These are phyloP conservation scores for Gypsophila paniculata DNA, from an alignment of 179 eudicot species.

Conservation along the genomic window DNA sequence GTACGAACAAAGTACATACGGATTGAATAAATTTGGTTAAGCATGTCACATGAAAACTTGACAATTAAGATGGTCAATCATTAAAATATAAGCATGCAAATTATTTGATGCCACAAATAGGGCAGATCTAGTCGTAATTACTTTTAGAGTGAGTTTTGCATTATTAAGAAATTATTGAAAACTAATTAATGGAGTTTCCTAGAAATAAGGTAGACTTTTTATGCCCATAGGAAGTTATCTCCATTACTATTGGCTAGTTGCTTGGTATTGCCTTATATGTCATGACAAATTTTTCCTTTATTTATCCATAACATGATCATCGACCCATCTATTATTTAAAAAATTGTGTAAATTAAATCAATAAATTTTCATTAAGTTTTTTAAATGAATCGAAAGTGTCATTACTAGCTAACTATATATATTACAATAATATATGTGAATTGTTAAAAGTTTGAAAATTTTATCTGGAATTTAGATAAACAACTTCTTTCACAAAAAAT, in stretches of 20 bases:
- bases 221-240: no score
- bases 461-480: no score
- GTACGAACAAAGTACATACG: conserved; percentile 2
- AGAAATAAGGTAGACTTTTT: background rate
- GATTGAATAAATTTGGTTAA: background rate
- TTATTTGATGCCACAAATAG: background rate
- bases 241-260: background rate
- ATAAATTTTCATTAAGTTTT: no score
- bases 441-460: no score
- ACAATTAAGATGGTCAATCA: background rate
- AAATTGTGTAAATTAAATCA: no score
- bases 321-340: no score
- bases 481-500: no score
- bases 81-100: background rate
- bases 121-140: no score
- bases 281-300: conserved; percentile 1
- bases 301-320: no score
- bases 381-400: no score
- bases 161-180: background rate
- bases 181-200: background rate
- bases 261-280: background rate
- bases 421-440: no score
- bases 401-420: no score
- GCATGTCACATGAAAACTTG: background rate
- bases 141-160: background rate